These are phyloP conservation scores for Rhynchospora tenuis DNA, from an alignment of 176 grass and related monocot species.

Conservation along the genomic window DNA sequence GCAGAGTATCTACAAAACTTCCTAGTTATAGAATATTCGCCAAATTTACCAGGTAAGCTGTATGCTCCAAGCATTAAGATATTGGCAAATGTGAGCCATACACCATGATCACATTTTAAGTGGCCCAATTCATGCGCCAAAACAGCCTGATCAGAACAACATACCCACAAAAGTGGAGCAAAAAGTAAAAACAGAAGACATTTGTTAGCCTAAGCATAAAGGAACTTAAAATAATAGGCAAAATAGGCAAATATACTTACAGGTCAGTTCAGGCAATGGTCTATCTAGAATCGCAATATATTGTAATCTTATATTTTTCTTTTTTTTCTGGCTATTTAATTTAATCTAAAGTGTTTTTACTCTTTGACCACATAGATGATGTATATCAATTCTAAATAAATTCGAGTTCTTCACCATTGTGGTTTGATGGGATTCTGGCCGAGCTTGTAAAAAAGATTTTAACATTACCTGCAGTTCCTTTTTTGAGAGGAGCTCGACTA, in stretches of 20 bases:
- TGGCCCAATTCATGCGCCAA: slow-evolving; percentile 97
- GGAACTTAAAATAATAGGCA: background rate
- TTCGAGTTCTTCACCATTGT: background rate
- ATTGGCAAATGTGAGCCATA: slow-evolving; percentile 97
- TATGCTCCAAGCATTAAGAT: slow-evolving; percentile 82
- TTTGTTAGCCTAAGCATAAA: background rate
- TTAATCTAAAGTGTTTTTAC: background rate
- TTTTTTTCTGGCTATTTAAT: background rate
- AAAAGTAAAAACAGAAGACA: background rate
- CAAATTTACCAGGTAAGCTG: slow-evolving; percentile 61
- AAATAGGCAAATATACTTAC: background rate
- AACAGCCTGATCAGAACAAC: slow-evolving; percentile 73
- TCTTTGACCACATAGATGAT: background rate
- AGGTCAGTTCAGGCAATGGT: background rate
- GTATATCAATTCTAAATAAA: background rate
- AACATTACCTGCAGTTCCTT: slow-evolving; percentile 73
- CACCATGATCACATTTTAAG: slow-evolving; percentile 89
- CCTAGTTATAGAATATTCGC: background rate
- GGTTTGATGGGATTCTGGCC: background rate
- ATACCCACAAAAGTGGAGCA: background rate
- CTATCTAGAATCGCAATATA: background rate
- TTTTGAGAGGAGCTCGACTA: slow-evolving; percentile 77
- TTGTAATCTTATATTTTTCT: background rate
- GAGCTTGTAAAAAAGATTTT: background rate
- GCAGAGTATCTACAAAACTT: background rate